These are phyloP conservation scores for Exophiala mesophila DNA, from an alignment of 2,329 filamentous ascomycete genomes.

Conservation along the genomic window DNA sequence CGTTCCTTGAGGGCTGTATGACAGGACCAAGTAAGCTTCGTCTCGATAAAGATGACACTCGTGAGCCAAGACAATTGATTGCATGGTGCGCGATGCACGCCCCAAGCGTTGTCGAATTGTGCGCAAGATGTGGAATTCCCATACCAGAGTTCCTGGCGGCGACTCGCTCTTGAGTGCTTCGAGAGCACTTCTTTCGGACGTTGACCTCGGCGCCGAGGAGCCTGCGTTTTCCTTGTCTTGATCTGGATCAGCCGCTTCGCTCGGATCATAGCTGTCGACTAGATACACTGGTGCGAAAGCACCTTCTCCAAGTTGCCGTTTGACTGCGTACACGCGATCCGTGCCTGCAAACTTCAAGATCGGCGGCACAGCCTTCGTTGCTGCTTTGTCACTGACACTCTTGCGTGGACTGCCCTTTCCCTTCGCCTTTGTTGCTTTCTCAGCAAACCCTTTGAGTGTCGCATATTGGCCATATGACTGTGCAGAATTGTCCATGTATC, in stretches of 20 bases:
- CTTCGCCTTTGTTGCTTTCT: slow-evolving; percentile 50
- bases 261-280: slow-evolving; percentile 64
- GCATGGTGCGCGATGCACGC: slow-evolving; percentile 57
- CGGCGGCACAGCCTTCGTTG: slow-evolving; percentile 56
- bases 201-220: slow-evolving; percentile 35
- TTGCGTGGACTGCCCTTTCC: slow-evolving; percentile 34
- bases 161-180: slow-evolving; percentile 95
- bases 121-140: slow-evolving; percentile 97
- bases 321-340: slow-evolving; percentile 67
- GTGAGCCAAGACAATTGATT: slow-evolving; percentile 76
- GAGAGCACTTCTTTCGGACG: slow-evolving; percentile 53
- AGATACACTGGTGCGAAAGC: slow-evolving; percentile 96
- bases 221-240: slow-evolving; percentile 43
- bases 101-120: slow-evolving; percentile 72
- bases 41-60: slow-evolving; percentile 89
- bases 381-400: slow-evolving; percentile 54
- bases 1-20: slow-evolving; percentile 83
- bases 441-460: slow-evolving; percentile 79
- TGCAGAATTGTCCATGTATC: slow-evolving; percentile 69
- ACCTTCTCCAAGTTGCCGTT: slow-evolving; percentile 81
- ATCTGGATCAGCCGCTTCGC: slow-evolving; percentile 40
- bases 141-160: slow-evolving; percentile 60
- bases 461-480: slow-evolving; percentile 60
- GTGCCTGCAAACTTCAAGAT: slow-evolving; percentile 64
- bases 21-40: slow-evolving; percentile 83